A percentile compares a stretch with the other conserved stretches of the same genome.
Conservation (phyloP, 805 yeast species). For the Saccharomycopsis sp. region DNA sequence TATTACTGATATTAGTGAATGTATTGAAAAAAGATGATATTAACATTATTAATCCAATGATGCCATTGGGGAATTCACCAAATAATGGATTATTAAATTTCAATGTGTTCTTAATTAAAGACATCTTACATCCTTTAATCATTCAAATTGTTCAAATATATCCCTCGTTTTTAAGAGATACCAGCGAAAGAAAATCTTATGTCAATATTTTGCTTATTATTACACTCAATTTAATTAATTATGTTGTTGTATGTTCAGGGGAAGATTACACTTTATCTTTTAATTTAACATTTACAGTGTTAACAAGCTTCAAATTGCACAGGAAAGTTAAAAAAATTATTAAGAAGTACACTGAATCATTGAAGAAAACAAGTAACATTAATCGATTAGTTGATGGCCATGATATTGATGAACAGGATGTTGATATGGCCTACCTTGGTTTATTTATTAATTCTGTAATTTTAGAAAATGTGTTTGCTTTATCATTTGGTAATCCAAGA, state of each 20-base stretch:
- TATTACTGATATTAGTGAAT: conserved; percentile 32
- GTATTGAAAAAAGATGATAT: conserved; percentile 28
- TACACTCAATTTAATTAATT: conserved; percentile 34
- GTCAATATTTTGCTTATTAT: conserved; percentile 10
- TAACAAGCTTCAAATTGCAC: conserved; percentile 48
- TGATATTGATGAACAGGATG: conserved; percentile 24
- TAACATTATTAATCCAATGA: conserved; percentile 24
- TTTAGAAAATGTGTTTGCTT: conserved; percentile 45
- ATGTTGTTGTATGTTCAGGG: conserved; percentile 52
- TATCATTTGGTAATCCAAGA: conserved; percentile 44
- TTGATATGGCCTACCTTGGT: conserved; percentile 31
- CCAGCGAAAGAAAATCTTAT: neutral
- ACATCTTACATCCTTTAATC: conserved; percentile 20
- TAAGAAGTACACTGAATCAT: conserved; percentile 9
- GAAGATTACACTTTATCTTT: conserved; percentile 52
- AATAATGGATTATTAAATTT: neutral
- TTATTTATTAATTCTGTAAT: conserved; percentile 41
- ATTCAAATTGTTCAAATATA: conserved; percentile 19
- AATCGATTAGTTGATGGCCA: neutral
- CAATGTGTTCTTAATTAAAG: conserved; percentile 14
- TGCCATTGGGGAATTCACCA: neutral
- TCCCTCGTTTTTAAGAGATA: conserved; percentile 10
- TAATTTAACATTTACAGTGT: conserved; percentile 44
- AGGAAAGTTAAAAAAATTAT: conserved; percentile 30
- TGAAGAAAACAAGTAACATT: neutral